Evolutionary conservation across 1,139 yeast species (phyloP), one percentile per base, ranked within the genome.

Genomic region (Debaryomycetaceae sp.): DNA sequence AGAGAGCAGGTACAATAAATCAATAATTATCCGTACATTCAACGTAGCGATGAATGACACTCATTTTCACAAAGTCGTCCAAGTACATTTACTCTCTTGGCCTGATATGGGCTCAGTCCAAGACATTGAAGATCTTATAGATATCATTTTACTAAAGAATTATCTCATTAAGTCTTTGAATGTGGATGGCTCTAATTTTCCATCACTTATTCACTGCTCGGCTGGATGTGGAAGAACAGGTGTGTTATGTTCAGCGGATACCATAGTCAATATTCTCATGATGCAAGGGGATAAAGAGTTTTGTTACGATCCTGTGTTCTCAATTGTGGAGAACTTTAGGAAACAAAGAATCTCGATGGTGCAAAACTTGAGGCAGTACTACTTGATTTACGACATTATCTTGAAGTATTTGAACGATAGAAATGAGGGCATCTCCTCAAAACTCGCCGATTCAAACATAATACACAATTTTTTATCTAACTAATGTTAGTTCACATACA

Each of bases 141-240:
- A 67, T 24, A 56, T 77, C 30, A 58, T 73, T 7, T 56, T 59
- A 7, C 55, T 77, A 52, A 77, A 74, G 48, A 52, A 63, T 11
- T 49, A 55, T 35, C 44, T 75, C 14, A 49, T 63, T 41, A 39
- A 54, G 11, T 36, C 43, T 4, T 42, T 57, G 5, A 24, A 49
- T 5, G 37, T 42, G 2, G 36, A 32, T 6, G 30, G 19, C 3
- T 29, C 26, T 4, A 52, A 49, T 14, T 57, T 53, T 41, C 83
- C 86, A 1, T 65, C 83, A 1, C 61, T 86, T 22, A 87, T 87
- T 7, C 96, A 88, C 59, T 87, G 96, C 58, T 82, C 91, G 5
- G 96, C 96, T 0, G 96, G 96, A 0, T 87, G 96, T 61, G 96
- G 96, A 3, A 75, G 96, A 49, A 87, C 96, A 0, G 96, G 96